Conservation (phyloP, 2,329 filamentous ascomycete genomes). For the Pyrenochaeta sp. region DNA sequence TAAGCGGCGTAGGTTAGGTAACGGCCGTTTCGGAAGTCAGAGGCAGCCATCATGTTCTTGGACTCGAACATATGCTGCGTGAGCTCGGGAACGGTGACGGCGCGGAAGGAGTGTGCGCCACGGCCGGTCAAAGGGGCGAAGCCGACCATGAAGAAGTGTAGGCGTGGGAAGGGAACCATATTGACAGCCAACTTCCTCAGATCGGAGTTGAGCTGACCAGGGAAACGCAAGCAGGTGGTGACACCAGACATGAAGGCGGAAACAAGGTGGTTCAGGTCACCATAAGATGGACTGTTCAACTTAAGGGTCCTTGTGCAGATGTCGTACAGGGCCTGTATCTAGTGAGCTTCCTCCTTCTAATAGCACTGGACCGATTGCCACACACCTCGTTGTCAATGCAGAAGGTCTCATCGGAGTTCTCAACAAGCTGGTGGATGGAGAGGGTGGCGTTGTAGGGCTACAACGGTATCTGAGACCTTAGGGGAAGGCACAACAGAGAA, state of each 20-base stretch:
- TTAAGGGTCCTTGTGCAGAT: slow-evolving; percentile 99
- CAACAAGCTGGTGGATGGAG: slow-evolving; percentile 97
- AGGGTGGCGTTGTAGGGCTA: slow-evolving; percentile 99
- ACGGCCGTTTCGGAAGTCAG: slow-evolving; percentile 99
- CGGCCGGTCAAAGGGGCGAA: slow-evolving; percentile 97
- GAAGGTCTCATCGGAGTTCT: slow-evolving; percentile 99
- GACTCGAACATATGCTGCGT: slow-evolving; percentile 99
- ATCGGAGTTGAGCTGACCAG: slow-evolving; percentile 99
- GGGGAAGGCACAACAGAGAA: slow-evolving; percentile 99
- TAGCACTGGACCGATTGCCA: neutral
- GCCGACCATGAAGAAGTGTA: slow-evolving; percentile 99
- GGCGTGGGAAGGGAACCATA: slow-evolving; percentile 99
- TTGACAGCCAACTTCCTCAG: slow-evolving; percentile 99
- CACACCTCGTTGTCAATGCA: slow-evolving; percentile 97
- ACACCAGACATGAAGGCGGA: slow-evolving; percentile 99
- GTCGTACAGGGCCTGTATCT: slow-evolving; percentile 83
- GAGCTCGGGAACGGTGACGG: slow-evolving; percentile 95
- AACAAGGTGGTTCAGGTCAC: slow-evolving; percentile 98
- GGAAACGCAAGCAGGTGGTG: slow-evolving; percentile 98
- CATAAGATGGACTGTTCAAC: slow-evolving; percentile 97
- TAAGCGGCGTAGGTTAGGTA: slow-evolving; percentile 99
- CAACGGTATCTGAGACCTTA: slow-evolving; percentile 99
- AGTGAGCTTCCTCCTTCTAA: slow-evolving; percentile 3
- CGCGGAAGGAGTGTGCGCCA: slow-evolving; percentile 93
- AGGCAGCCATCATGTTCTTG: slow-evolving; percentile 99